Percentiles rank a stretch among this genome's conserved stretches.
phyloP scores from a whole-genome alignment of 2,329 filamentous ascomycete genomes.

The Helicocarpus griseus region DNA sequence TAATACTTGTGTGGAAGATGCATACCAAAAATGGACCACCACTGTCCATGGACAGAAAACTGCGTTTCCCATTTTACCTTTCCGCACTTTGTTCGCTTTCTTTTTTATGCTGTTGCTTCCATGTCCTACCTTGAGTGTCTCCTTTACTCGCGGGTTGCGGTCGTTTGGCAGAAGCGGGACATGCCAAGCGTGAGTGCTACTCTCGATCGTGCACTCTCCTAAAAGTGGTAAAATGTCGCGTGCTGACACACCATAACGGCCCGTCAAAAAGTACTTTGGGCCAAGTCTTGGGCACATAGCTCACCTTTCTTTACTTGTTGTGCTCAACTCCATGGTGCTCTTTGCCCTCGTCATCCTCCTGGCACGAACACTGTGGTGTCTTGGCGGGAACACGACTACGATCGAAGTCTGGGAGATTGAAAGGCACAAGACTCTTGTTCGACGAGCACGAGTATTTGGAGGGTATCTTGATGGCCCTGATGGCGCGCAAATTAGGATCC shows the following conservation, averaged over 20 bases:
- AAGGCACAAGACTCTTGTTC: slow-evolving; percentile 37
- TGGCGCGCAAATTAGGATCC: slow-evolving; percentile 44
- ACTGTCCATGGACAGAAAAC: slow-evolving; percentile 58
- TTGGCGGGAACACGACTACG: slow-evolving; percentile 51
- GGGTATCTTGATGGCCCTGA: slow-evolving; percentile 51
- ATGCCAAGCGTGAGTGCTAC: slow-evolving; percentile 44
- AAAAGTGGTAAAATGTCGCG: not conserved
- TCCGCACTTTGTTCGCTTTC: slow-evolving; percentile 55
- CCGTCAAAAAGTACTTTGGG: slow-evolving; percentile 45
- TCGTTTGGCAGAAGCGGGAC: slow-evolving; percentile 46
- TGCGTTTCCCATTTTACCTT: slow-evolving; percentile 58
- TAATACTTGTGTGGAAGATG: slow-evolving; percentile 33
- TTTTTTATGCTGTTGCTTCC: slow-evolving; percentile 49
- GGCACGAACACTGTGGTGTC: slow-evolving; percentile 44
- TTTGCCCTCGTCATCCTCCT: slow-evolving; percentile 48
- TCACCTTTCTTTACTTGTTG: slow-evolving; percentile 46
- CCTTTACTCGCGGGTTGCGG: slow-evolving; percentile 41
- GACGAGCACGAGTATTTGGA: slow-evolving; percentile 41
- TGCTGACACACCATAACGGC: slow-evolving; percentile 5
- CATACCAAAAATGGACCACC: slow-evolving; percentile 57
- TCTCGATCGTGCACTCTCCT: not conserved
- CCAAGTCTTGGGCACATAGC: slow-evolving; percentile 43
- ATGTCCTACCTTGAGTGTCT: slow-evolving; percentile 49
- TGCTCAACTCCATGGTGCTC: slow-evolving; percentile 47
- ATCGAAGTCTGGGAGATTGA: slow-evolving; percentile 56